phyloP scores from a whole-genome alignment of 208 protist species.

The Trypanosomatidae sp. region DNA sequence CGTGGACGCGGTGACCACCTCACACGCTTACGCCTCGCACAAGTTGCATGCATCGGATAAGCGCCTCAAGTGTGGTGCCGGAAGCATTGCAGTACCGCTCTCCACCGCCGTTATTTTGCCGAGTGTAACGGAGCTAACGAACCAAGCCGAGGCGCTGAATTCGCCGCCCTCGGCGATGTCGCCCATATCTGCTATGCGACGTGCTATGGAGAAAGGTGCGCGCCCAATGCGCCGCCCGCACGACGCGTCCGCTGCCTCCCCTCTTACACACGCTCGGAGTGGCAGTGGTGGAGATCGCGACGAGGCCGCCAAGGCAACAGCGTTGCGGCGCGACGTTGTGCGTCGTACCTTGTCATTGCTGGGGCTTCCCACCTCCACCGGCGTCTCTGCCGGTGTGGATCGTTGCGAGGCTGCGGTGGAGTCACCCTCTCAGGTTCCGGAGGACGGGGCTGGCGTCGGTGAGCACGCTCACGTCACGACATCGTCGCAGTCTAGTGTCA shows the following conservation, averaged over 20 bases:
- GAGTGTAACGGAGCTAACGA: neutral
- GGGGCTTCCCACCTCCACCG: constrained; percentile 3
- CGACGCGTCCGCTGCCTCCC: neutral
- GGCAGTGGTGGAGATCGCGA: neutral
- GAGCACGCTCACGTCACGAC: neutral
- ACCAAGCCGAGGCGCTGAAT: neutral
- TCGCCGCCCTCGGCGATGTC: constrained; percentile 10
- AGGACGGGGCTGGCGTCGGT: neutral
- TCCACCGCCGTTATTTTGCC: neutral
- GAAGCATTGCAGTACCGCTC: neutral
- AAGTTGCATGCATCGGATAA: neutral
- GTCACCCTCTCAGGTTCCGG: neutral
- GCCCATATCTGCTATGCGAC: constrained; percentile 1
- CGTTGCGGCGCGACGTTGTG: constrained; percentile 11
- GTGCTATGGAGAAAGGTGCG: constrained; percentile 20
- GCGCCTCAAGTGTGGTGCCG: neutral
- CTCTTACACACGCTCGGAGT: neutral
- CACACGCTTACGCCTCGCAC: neutral
- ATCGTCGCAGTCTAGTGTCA: neutral
- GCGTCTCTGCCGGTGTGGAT: neutral
- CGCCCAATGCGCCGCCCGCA: constrained; percentile 21
- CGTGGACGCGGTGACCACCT: neutral
- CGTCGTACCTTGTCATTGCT: constrained; percentile 17
- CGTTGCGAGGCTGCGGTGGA: neutral
- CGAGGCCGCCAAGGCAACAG: constrained; percentile 5